Conservation (phyloP, 257 asterid species). For the Cordia subcordata region DNA sequence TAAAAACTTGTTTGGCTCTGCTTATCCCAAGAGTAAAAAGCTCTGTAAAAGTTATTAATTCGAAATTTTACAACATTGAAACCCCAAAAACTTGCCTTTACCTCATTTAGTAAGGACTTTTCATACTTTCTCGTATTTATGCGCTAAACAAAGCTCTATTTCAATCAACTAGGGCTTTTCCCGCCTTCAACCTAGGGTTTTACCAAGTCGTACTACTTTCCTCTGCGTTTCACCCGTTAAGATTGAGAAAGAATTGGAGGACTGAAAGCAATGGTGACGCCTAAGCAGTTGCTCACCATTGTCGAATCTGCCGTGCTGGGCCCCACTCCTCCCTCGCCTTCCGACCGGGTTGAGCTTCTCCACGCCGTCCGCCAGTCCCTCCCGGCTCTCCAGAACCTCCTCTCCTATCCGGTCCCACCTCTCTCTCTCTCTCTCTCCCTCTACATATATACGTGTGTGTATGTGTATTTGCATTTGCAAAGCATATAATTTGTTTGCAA, state of each 20-base stretch:
- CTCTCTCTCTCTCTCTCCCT: not conserved
- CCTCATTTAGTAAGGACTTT: too few relatives aligned
- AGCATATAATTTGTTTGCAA: too few relatives aligned
- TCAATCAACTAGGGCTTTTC: constrained; percentile 6
- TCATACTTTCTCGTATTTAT: too few relatives aligned
- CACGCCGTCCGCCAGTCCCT: constrained; percentile 75
- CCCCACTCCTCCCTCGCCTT: constrained; percentile 64
- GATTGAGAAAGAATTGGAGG: not conserved
- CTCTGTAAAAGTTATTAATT: too few relatives aligned
- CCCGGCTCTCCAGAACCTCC: constrained; percentile 58
- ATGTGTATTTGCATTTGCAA: constrained; percentile 1
- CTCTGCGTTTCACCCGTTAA: not conserved
- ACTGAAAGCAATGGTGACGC: constrained; percentile 47
- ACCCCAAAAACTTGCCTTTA: too few relatives aligned
- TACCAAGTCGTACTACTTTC: not conserved
- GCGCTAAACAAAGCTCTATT: too few relatives aligned
- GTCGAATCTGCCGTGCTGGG: constrained; percentile 61
- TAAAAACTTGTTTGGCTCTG: too few relatives aligned
- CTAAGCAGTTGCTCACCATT: constrained; percentile 58
- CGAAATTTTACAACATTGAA: too few relatives aligned
- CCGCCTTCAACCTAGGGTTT: constrained; percentile 15
- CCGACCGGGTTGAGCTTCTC: constrained; percentile 75
- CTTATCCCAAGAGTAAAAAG: too few relatives aligned
- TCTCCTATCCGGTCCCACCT: constrained; percentile 58
- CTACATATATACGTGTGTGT: not conserved